phyloP scores from a whole-genome alignment of 2,329 filamentous ascomycete species.

The Talaromyces sp. region DNA sequence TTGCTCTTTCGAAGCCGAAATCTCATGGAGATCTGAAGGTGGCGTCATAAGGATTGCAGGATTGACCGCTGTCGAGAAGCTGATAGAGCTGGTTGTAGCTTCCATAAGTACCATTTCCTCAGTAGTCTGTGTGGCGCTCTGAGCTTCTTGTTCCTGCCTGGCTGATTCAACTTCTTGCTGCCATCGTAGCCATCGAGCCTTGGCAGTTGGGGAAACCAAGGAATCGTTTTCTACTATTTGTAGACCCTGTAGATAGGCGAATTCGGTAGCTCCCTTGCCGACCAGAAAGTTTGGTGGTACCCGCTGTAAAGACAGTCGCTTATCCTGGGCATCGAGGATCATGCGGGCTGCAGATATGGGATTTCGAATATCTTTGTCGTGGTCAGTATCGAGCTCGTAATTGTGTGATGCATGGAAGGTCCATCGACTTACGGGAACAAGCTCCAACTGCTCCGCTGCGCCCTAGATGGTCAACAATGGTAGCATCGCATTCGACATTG shows the following conservation, averaged over 20 bases:
- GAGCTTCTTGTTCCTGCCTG: conserved; percentile 40
- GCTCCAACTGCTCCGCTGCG: conserved; percentile 92
- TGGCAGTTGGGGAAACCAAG: conserved; percentile 75
- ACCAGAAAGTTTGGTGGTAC: conserved; percentile 92
- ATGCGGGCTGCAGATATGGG: conserved; percentile 82
- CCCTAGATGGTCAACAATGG: conserved; percentile 84
- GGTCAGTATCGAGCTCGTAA: not conserved
- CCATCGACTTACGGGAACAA: conserved; percentile 68
- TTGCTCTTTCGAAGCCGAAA: conserved; percentile 1
- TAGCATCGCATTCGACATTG: conserved; percentile 89
- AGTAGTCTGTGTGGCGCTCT: conserved; percentile 23
- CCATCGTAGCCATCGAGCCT: conserved; percentile 79
- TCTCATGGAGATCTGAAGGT: conserved; percentile 19
- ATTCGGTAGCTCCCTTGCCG: conserved; percentile 79
- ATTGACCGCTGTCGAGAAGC: conserved; percentile 25
- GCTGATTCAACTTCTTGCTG: conserved; percentile 63
- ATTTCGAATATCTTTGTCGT: conserved; percentile 73
- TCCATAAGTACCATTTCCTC: conserved; percentile 23
- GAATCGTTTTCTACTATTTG: conserved; percentile 68
- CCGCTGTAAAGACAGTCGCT: conserved; percentile 75
- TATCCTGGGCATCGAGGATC: conserved; percentile 73
- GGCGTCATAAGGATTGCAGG: conserved; percentile 24
- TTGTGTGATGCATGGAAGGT: conserved; percentile 6
- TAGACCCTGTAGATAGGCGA: conserved; percentile 76
- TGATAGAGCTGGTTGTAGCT: conserved; percentile 23